Evolutionary conservation across 352 stramenopile genomes (phyloP).

Genomic region (Elongisporangium prolatum): DNA sequence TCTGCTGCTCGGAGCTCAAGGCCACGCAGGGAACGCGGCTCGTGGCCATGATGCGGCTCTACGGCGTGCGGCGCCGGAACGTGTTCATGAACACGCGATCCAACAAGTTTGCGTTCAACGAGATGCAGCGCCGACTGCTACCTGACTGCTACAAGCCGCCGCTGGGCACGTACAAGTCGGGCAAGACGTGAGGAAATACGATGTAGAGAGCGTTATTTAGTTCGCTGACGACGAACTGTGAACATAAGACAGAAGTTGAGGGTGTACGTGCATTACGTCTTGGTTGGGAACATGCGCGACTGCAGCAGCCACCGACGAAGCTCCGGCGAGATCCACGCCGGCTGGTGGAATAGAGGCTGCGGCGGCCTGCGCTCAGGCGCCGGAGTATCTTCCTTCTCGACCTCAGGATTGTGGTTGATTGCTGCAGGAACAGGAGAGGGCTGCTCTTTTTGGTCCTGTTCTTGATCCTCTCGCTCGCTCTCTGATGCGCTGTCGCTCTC

Average conservation of each 20-base stretch:
- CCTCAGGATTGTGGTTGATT: not conserved
- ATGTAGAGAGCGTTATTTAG: conserved; percentile 12
- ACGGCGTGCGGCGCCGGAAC: conserved; percentile 71
- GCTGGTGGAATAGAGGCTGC: conserved; percentile 31
- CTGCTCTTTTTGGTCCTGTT: conserved; percentile 4
- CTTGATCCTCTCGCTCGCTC: conserved; percentile 3
- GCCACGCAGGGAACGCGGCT: conserved; percentile 49
- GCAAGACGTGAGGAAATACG: conserved; percentile 46
- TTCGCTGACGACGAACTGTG: not conserved
- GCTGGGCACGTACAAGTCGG: conserved; percentile 77
- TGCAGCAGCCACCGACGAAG: conserved; percentile 40
- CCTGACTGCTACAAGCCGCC: conserved; percentile 84
- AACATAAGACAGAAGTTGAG: not conserved
- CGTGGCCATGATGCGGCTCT: conserved; percentile 69
- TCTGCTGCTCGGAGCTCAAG: conserved; percentile 53
- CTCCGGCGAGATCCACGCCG: conserved; percentile 60
- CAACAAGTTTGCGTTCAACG: conserved; percentile 85
- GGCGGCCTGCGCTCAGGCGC: not conserved
- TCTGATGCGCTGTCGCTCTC: conserved; percentile 1
- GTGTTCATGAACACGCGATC: conserved; percentile 85
- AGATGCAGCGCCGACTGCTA: conserved; percentile 83
- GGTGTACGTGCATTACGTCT: not conserved
- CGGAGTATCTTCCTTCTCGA: not conserved
- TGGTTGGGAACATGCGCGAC: conserved; percentile 45
- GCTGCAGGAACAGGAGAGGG: not conserved